Percentiles rank a stretch among this genome's conserved stretches.
Evolutionary conservation across 1,139 yeast species (phyloP).

Genomic region (Pichia sp.): DNA sequence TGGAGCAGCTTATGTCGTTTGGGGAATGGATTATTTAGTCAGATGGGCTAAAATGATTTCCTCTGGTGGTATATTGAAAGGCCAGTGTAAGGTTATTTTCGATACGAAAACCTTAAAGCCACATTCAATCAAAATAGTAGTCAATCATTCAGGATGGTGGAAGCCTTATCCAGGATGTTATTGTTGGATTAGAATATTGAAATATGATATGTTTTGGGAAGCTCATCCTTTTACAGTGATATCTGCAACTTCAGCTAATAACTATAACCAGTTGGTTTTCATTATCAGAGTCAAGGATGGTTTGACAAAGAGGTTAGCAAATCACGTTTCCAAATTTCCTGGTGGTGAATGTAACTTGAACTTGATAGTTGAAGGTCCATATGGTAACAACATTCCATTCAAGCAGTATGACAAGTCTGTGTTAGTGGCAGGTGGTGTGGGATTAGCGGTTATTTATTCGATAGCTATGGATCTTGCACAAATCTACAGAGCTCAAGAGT

Average conservation of each 20-base stretch:
- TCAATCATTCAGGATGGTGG: slow-evolving; percentile 39
- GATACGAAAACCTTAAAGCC: slow-evolving; percentile 20
- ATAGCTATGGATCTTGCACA: slow-evolving; percentile 35
- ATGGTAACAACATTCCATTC: slow-evolving; percentile 37
- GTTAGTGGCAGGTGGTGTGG: slow-evolving; percentile 41
- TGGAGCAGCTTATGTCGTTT: slow-evolving; percentile 35
- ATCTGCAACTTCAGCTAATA: slow-evolving; percentile 30
- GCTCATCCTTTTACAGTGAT: slow-evolving; percentile 53
- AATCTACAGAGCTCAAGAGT: slow-evolving; percentile 28
- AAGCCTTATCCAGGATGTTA: slow-evolving; percentile 39
- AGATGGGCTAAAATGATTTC: slow-evolving; percentile 36
- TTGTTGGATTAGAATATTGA: slow-evolving; percentile 35
- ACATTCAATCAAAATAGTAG: slow-evolving; percentile 34
- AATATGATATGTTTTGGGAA: slow-evolving; percentile 48
- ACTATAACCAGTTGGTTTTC: slow-evolving; percentile 34
- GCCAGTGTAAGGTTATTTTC: slow-evolving; percentile 34
- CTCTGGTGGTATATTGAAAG: slow-evolving; percentile 41
- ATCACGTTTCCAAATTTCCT: slow-evolving; percentile 28
- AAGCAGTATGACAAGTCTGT: slow-evolving; percentile 34
- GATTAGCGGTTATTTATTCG: slow-evolving; percentile 37
- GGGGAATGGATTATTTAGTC: slow-evolving; percentile 40
- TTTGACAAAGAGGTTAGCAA: slow-evolving; percentile 33
- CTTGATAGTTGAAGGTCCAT: slow-evolving; percentile 39
- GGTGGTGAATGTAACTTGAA: slow-evolving; percentile 29
- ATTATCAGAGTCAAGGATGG: slow-evolving; percentile 38